Base-by-base conservation (phyloP, 176 grass and related monocot species). In the Dendrocalamus sinicus region DNA sequence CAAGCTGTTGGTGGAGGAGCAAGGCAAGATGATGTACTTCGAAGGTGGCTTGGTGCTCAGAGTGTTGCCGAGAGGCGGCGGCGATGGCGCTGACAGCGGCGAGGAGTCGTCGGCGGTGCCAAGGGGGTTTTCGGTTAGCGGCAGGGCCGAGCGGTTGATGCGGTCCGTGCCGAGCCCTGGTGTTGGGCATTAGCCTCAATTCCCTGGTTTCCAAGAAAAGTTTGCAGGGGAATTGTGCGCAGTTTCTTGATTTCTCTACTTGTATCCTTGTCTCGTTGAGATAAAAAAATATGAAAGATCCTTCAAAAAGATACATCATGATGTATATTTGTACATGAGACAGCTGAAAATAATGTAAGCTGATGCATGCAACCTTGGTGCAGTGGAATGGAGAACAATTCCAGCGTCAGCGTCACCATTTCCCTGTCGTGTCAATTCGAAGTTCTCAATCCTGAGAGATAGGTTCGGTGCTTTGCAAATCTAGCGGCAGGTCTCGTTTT, bases 131-230 rank as follows among this genome's bases (percentile, higher is more conserved):
- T 70, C 88, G n/a, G 20, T 22, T 45, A 43, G 44, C 32, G 81
- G 72, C 64, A 69, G 88, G 11, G 20, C 45, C 0, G 93, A 48
- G 61, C 75, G 93, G 40, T 40, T 41, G 39, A 84, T 94, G 78
- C 77, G 81, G 4, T 94, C 93, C 9, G 93, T 94, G 77, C 93
- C 93, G 1, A 94, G 93, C 12, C 90, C 93, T 6, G 90, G 93
- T 35, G 82, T 90, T 14, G 90, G 93, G 35, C 90, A 94, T 52
- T 94, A 91, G 78, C 55, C 8, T 24, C 53, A 6, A 12, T 3
- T 9, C 53, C 22, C 9, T 52, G 76, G 26, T 7, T 59, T 13
- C 22, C 20, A 9, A 30, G 32, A 23, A 44, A 60, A 59, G 10
- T 35, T 46, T 64, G 17, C 40, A 50, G 20, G 9, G 37, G 30